Conservation (phyloP, 805 yeast species). For the Yamadazyma akitaensis region DNA sequence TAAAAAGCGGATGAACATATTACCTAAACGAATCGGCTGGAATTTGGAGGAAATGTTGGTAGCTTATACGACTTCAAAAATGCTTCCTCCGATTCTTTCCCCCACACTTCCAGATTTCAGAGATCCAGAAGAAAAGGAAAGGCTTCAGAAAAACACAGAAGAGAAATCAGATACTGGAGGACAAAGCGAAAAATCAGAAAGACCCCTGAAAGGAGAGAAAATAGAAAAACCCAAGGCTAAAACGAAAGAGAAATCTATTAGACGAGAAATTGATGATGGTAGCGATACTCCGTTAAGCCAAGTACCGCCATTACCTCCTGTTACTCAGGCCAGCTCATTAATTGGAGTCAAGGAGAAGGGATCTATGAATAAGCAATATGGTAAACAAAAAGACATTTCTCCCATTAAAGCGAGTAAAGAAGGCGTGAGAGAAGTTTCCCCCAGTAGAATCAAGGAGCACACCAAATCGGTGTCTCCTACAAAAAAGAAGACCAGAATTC, state of each 20-base stretch:
- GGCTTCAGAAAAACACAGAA: not conserved
- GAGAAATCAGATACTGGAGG: not conserved
- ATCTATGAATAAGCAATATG: not conserved
- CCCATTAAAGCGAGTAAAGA: not conserved
- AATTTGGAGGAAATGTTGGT: constrained; percentile 37
- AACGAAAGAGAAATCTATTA: not conserved
- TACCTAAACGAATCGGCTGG: constrained; percentile 21
- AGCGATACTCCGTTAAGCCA: constrained; percentile 4
- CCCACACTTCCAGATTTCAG: constrained; percentile 32
- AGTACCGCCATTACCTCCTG: not conserved
- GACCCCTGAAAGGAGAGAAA: not conserved
- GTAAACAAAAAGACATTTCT: not conserved
- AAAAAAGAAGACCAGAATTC: constrained; percentile 5
- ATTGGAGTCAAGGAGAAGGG: not conserved
- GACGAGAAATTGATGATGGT: constrained; percentile 3
- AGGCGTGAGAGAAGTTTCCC: not conserved
- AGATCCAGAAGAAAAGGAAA: not conserved
- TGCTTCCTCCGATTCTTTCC: constrained; percentile 36
- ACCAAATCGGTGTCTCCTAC: not conserved
- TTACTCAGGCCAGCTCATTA: not conserved
- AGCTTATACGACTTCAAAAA: constrained; percentile 30
- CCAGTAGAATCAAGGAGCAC: not conserved
- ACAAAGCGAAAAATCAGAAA: not conserved
- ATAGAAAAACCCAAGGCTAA: not conserved
- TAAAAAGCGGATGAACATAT: not conserved